Evolutionary conservation across 2,329 filamentous ascomycete genomes (phyloP), one percentile per base, ranked within the genome.

Genomic region (Fonsecaea nubica): DNA sequence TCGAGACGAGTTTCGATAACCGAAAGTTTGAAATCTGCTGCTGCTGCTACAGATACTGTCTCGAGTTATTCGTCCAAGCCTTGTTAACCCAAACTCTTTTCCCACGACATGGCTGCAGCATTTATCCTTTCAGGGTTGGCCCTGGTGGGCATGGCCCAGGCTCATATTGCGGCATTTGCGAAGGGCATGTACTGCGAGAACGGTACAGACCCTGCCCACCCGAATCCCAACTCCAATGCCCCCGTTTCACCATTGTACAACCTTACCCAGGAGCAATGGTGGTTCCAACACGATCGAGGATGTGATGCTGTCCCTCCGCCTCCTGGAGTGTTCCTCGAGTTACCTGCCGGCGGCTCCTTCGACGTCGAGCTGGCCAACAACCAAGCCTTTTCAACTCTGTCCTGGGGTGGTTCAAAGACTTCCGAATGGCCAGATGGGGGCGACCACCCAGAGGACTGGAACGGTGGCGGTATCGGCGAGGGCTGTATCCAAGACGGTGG

Each of bases 351-450:
- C 21, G 80, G 81, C 45, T 74, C 77, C 0, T 83, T 85, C 69
- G 82, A 77, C 30, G 81, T 82, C 6, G 82, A 86, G 68, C 75
- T 84, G 0, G 82, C 83, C 33, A 80, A 83, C 67, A 85, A 85
- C 76, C 80, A 81, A 7, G 82, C 77, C 13, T 79, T 80, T 58
- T 84, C 83, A 0, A 83, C 79, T 0, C 77, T 85, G 10, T 82
- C 81, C 1, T 83, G 80, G 67, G 74, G 77, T 15, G 80, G 82
- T 8, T 63, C 72, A 7, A 63, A 72, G 3, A 75, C 73, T 0
- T 77, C 77, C 0, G 78, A 80, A 13, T 85, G 83, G 83, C 80
- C 81, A 0, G 83, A 85, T 68, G 82, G 83, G 21, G 72, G 77
- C 50, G 68, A 80, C 4, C 82, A 83, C 59, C 77, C 79, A 3